Evolutionary conservation across 169 alveolate species (phyloP), one percentile per base, ranked within the genome.

Genomic region (Plasmodium coatneyi): DNA sequence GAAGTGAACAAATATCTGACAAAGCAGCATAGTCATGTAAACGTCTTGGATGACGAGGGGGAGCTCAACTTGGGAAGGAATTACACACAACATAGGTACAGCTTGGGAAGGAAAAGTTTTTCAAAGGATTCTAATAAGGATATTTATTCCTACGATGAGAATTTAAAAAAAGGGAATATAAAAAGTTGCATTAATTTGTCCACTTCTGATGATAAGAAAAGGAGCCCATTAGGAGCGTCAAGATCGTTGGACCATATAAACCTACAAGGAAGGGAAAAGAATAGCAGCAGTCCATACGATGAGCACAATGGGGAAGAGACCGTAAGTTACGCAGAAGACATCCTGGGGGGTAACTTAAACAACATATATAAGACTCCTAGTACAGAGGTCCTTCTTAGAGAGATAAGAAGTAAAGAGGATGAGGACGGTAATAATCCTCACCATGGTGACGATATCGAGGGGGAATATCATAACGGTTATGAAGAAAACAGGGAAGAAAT

Each of bases 401-500:
- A 54, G 54, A 46, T 91, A 46, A 80, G 54, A 91, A 91, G 95
- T 46, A 52, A 91, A 49, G 91, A 74, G 10, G 41, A 84, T 71
- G 71, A 34, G 2, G 70, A 82, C n/a, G 70, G 52, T 1, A 41
- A 9, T 19, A 10, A 3, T 10, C 70, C 12, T 80, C 46, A 22
- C 16, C 19, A 80, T 3, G 76, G 46, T 52, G 52, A 52, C 0
- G 36, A 46, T 30, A 79, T 34, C 16, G 54, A 56, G 30, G 84
- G 71, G 39, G 90, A 30, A 7, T 34, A 10, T 30, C 10, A 72
- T 32, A 34, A 34, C 0, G 9, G 52, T 3, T 6, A 34, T 10
- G 82, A 72, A 5, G 34, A n/a, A 36, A 72, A 34, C 9, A 41
- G 10, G 19, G 52, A 72, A 30, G 82, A 34, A 16, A 34, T 46